Evolutionary conservation across 176 grass and related monocot species (phyloP), one percentile per base, ranked within the genome.

Genomic region (Tuctoria greenei): DNA sequence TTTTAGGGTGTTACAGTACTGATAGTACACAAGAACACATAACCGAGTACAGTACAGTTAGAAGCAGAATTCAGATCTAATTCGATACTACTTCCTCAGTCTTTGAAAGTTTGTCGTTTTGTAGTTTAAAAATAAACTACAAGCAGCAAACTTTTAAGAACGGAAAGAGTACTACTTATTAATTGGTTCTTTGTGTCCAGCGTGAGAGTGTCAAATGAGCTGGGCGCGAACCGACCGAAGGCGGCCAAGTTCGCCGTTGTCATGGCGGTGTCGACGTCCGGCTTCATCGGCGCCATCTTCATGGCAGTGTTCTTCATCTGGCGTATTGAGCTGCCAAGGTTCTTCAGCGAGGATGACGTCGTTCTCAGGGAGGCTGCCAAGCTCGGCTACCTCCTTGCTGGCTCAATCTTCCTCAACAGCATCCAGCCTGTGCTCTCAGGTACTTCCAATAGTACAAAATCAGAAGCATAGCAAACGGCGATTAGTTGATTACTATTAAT

Each of bases 161-260:
- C n/a, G n/a, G n/a, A n/a, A n/a, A n/a, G n/a, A n/a, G n/a, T n/a
- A n/a, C n/a, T n/a, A n/a, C n/a, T n/a, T n/a, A n/a, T n/a, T n/a
- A n/a, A n/a, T n/a, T n/a, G n/a, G n/a, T 83, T 85, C 31, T 31
- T 31, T 31, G 31, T 31, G n/a, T 31, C 31, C 35, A 97, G 94
- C 51, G 82, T 93, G 25, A 63, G 91, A 28, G 94, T 97, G 51
- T 93, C 94, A 0, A 97, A 97, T 47, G 91, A 89, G 72, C 91
- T 97, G 0, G 94, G 94, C 26, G 94, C 71, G 54, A 91, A 84
- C 18, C 83, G 63, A 27, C 81, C 91, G 0, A 87, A 75, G 78
- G 82, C 88, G 4, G 82, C 94, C 3, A 89, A 91, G 36, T 88
- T 93, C 34, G 47, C 91, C 0, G 86, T 97, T 25, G 27, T 77